Base-by-base conservation (phyloP, 1,284 basidiomycete species). In the Quambalaria eucalypti region DNA sequence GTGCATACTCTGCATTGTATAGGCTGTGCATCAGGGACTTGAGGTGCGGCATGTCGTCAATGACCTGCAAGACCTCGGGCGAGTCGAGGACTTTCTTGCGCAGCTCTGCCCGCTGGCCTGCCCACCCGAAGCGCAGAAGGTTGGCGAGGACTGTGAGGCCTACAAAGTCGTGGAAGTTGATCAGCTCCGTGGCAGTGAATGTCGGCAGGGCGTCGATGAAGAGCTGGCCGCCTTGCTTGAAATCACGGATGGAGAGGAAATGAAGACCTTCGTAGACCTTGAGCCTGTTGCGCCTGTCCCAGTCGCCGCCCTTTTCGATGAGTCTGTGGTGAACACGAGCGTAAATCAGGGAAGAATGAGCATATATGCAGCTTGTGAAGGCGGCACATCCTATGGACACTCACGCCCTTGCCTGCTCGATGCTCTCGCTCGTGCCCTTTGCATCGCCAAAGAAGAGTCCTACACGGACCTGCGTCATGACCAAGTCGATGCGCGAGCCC, bases 261-360 rank as follows among this genome's bases (percentile, higher is more conserved):
- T 95, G 87, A 1, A 95, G 79, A 38, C 87, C 92, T 53, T 85
- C 84, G 79, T 98, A 98, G 38, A 96, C 93, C 77, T 97, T 98
- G 65, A 97, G 83, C 46, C 92, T 83, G 76, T 97, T 98, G 29
- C 91, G 83, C 54, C 95, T 81, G 77, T 98, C 93, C 93, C 93
- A 98, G 77, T 98, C 93, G 47, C 95, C 93, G 1, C 95, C 93
- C 74, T 91, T 84, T 68, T 97, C 91, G 50, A 97, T 87, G 31
- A 96, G 79, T 60, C 89, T 92, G 70, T 4, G 26, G 14, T n/a
- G 36, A 39, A 21, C 16, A 10, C 16, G 10, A 39, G 36, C 4
- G n/a, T n/a, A n/a, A 4, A 5, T 4, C 10, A 12, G 10, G 10
- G 4, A 12, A 39, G 10, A 4, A 5, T 39, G 36, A n/a, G n/a